Conservation (phyloP, 192 early-diverging fungal species). For the Podila minutissima region DNA sequence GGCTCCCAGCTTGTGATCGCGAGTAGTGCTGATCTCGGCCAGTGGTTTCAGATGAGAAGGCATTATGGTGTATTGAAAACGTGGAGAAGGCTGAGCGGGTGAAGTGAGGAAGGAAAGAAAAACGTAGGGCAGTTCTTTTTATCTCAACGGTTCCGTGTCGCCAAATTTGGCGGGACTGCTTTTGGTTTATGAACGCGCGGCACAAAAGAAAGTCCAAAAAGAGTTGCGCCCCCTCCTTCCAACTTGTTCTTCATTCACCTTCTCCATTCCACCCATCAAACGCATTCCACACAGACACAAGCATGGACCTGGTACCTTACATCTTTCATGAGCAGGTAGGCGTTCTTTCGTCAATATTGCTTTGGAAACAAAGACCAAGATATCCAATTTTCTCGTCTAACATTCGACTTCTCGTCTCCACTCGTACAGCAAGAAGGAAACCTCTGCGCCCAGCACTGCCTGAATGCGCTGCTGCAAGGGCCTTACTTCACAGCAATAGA, state of each 20-base stretch:
- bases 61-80: too few relatives aligned
- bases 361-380: background rate
- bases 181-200: background rate
- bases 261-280: background rate
- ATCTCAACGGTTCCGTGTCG: background rate
- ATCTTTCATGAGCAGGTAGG: constrained; percentile 48
- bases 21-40: constrained; percentile 7
- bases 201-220: constrained; percentile 1
- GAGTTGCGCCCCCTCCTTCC: background rate
- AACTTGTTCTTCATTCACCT: background rate
- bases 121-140: background rate
- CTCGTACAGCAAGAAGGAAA: constrained; percentile 74
- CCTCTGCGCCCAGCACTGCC: constrained; percentile 83
- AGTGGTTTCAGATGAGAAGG: background rate
- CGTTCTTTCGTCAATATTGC: background rate
- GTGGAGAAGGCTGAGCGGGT: too few relatives aligned
- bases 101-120: background rate
- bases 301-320: constrained; percentile 44
- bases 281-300: background rate
- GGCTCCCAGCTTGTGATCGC: constrained; percentile 23
- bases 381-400: background rate
- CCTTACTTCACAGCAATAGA: constrained; percentile 81
- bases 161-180: background rate
- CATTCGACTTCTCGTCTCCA: too few relatives aligned
- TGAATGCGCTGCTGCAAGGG: constrained; percentile 79